Evolutionary conservation across 371 early-diverging fungal genomes (phyloP).

Genomic region (Rhizopus microsporus): DNA sequence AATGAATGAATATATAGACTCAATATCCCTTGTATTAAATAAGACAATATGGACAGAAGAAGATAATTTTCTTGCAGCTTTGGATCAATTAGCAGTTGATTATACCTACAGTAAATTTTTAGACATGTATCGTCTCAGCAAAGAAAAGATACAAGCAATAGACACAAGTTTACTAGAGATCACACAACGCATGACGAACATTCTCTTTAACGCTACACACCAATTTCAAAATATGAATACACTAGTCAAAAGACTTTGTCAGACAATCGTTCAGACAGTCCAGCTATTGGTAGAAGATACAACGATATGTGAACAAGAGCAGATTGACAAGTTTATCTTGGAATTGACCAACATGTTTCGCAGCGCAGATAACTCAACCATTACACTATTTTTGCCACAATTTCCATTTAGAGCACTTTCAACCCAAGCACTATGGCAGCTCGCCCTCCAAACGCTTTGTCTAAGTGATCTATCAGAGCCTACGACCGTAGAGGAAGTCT

Average conservation of each 20-base stretch:
- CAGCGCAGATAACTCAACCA: background rate
- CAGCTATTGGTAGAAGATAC: conserved; percentile 27
- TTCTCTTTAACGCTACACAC: conserved; percentile 28
- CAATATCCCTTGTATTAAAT: conserved; percentile 24
- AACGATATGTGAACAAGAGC: conserved; percentile 12
- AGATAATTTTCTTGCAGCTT: conserved; percentile 57
- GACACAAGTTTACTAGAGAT: conserved; percentile 15
- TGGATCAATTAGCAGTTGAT: conserved; percentile 65
- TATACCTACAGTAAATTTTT: conserved; percentile 17
- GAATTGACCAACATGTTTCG: conserved; percentile 10
- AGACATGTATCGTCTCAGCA: background rate
- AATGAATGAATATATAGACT: conserved; percentile 29
- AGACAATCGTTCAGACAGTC: conserved; percentile 40
- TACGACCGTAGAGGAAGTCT: conserved; percentile 7
- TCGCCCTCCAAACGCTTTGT: conserved; percentile 31
- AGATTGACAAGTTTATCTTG: conserved; percentile 21
- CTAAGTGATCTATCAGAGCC: conserved; percentile 11
- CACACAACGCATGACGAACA: conserved; percentile 15
- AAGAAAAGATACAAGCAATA: conserved; percentile 14
- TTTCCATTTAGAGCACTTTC: conserved; percentile 54
- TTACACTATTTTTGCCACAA: conserved; percentile 52
- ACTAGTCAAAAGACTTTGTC: conserved; percentile 46
- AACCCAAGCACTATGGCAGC: conserved; percentile 32
- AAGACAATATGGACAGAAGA: conserved; percentile 46
- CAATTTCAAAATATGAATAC: conserved; percentile 20